phyloP scores from a whole-genome alignment of 129 eudicot species.

The Helianthus annuus region HanXRQr2.0-SUNRISE NC_035447.2:166893229-166893728 shows the following conservation, averaged over 20 bases:
- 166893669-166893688: conserved; percentile 54
- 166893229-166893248: too few relatives aligned
- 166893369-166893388: conserved; percentile 32
- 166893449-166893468: conserved; percentile 80
- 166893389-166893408: conserved; percentile 75
- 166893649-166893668: background rate
- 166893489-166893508: too few relatives aligned
- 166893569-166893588: conserved; percentile 63
- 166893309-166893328: too few relatives aligned
- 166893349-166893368: too few relatives aligned
- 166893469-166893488: background rate
- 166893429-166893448: conserved; percentile 73
- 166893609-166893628: background rate
- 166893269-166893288: too few relatives aligned
- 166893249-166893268: too few relatives aligned
- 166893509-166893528: too few relatives aligned
- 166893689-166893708: conserved; percentile 69
- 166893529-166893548: conserved; percentile 29
- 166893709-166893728: conserved; percentile 73
- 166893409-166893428: conserved; percentile 78
- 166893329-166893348: too few relatives aligned
- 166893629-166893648: background rate
- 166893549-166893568: conserved; percentile 74
- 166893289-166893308: too few relatives aligned
- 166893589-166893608: conserved; percentile 40